A percentile compares a stretch with the other conserved stretches of the same genome.
Evolutionary conservation across 306 rosid genomes (phyloP).

Genomic region (Datisca glomerata): DNA sequence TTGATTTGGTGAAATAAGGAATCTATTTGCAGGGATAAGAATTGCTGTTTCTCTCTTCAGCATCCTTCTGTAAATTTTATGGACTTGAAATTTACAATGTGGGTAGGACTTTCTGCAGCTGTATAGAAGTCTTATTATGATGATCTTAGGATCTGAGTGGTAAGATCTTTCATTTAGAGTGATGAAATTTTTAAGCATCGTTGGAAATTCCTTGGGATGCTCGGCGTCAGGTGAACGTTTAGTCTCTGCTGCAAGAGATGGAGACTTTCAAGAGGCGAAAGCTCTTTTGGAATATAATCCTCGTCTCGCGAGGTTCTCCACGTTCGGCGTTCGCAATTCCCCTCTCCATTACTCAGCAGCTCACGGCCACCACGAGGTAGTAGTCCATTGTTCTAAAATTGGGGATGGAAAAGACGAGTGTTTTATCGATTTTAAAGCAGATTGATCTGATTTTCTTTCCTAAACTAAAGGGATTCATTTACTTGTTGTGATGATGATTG

Average conservation of each 20-base stretch:
- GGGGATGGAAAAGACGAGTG: too few species aligned
- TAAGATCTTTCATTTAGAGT: neutral
- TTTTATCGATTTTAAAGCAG: too few species aligned
- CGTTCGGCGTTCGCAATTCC: conserved; percentile 93
- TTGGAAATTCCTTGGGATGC: conserved; percentile 97
- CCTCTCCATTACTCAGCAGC: conserved; percentile 98
- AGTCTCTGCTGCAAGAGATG: conserved; percentile 99
- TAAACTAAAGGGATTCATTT: conserved; percentile 6
- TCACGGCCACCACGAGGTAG: conserved; percentile 99
- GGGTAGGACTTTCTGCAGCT: neutral
- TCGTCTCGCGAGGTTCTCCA: conserved; percentile 84
- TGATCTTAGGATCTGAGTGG: neutral
- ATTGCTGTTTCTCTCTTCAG: neutral
- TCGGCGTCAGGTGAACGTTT: conserved; percentile 97
- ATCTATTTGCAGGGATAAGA: neutral
- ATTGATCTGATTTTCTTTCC: neutral
- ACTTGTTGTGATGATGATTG: conserved; percentile 8
- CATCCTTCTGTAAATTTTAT: conserved; percentile 5
- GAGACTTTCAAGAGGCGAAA: conserved; percentile 94
- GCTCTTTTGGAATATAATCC: conserved; percentile 89
- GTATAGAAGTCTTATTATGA: neutral
- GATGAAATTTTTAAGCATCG: conserved; percentile 68
- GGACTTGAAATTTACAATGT: neutral
- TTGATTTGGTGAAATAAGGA: conserved; percentile 6
- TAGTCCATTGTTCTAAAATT: too few species aligned